Evolutionary conservation across 441 rosid genomes (phyloP), one percentile per base, ranked within the genome.

Genomic region (Eutrema salsugineum): DNA sequence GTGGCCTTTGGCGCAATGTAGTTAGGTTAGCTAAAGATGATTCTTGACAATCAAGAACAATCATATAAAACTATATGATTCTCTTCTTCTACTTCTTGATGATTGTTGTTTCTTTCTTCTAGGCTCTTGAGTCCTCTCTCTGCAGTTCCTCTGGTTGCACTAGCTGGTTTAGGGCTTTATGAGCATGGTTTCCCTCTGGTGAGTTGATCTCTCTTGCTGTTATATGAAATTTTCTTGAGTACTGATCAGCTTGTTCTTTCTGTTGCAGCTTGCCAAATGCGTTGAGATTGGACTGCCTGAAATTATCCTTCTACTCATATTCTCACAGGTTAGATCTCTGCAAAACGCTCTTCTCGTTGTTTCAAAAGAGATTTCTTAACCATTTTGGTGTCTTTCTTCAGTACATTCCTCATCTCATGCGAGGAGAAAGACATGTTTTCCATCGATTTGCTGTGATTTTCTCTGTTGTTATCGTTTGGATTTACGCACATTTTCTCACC

Each of bases 1-100:
- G 94, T 35, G 91, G 91, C 35, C 87, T 89, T 22, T 89, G 94
- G 94, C 88, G 91, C 47, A 89, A 89, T 75, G 90, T 89, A 75
- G 74, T 84, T 14, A 84, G 93, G 90, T 77, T 14, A 40, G 75
- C 57, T 28, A 63, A 63, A 58, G 38, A 46, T 65, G 38, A 10
- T 3, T 62, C 16, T 1, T 44, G n/a, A 42, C 8, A 27, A 27
- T n/a, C 8, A 15, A 14, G 3, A 58, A 17, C 63, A 11, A 9
- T 32, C 16, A 43, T 11, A 39, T 24, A 22, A 9, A 32, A 51
- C 8, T 0, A 30, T 16, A 4, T n/a, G 28, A 22, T 0, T 24
- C 39, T 61, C 19, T 49, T 61, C 3, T 51, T 1, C 10, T 50
- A 7, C 0, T 71, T 63, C 10, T 8, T 64, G 14, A 42, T 28